A percentile compares a stretch with the other conserved stretches of the same genome.
Evolutionary conservation across 768 basidiomycete genomes (phyloP).

Genomic region (Heimioporus sp.): DNA sequence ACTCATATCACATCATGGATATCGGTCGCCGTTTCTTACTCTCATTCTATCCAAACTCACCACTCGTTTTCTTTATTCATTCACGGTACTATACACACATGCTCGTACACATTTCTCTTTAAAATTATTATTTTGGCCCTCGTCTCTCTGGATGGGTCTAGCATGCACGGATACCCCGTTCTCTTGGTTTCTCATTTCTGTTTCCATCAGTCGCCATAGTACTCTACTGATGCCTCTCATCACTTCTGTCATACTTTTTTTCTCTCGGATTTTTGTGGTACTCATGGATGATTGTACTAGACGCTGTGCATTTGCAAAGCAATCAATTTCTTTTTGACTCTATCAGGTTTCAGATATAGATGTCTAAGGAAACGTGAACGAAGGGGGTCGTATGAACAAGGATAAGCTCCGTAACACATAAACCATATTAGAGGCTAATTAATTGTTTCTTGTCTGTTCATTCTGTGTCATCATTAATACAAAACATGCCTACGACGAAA

Average conservation of each 20-base stretch:
- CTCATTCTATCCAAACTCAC: neutral
- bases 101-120: neutral
- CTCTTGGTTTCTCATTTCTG: neutral
- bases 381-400: too few relatives aligned
- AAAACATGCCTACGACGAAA: neutral
- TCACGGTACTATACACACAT: neutral
- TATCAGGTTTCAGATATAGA: too few relatives aligned
- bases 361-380: too few relatives aligned
- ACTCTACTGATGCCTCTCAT: neutral
- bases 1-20: conserved; percentile 1
- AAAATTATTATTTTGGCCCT: neutral
- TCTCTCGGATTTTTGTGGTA: neutral
- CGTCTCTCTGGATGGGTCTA: neutral
- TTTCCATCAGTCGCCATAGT: too few relatives aligned
- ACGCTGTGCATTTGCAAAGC: neutral
- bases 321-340: neutral
- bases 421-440: too few relatives aligned
- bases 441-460: too few relatives aligned
- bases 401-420: too few relatives aligned
- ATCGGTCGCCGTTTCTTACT: neutral
- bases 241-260: neutral
- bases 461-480: too few relatives aligned
- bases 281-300: conserved; percentile 1
- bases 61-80: neutral
- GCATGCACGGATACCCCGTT: neutral